Base-by-base conservation (phyloP, 2,329 filamentous ascomycete genomes). In the Ceratocystiopsis sp. region DNA sequence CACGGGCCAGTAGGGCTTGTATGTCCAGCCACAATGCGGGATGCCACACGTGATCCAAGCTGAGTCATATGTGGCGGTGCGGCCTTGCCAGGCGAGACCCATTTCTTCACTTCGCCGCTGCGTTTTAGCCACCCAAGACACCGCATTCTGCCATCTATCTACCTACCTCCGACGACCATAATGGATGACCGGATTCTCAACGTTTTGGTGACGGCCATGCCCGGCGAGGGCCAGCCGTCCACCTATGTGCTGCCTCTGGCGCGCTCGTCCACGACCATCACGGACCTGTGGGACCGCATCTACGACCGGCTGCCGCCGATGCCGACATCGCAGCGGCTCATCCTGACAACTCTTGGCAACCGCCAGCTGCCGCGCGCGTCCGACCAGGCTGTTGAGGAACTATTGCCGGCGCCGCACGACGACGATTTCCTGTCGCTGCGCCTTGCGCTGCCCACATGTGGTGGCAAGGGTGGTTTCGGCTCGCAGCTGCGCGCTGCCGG, bases 381-480 rank as follows among this genome's bases (percentile, higher is more conserved):
- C 16, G 52, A 65, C 2, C 56, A 62, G 0, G 66, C 72, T 3
- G 64, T 93, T 25, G 72, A 73, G 12, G 67, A 69, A 13, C 70
- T 86, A 17, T 68, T 91, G 35, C 64, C 69, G 4, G 56, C 59
- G 33, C 52, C 55, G 6, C 49, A 71, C 42, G 75, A 81, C 65
- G 75, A 81, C 65, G 75, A 76, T 33, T 79, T 96, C 51, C 69
- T 98, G 15, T 80, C 86, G 0, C 71, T 98, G 4, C 84, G 86
- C 43, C 75, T 98, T 29, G 80, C 78, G 8, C 68, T 80, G 2
- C 81, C 82, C 7, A 65, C 95, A 35, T 83, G 80, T 52, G 91
- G 93, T 65, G 93, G 93, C 57, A 98, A 98, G 59, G 91, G 91
- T 61, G 91, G 91, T 55, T 98, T 98, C 58, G 91, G 91, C 43